Base-by-base conservation (phyloP, 768 basidiomycete species). In the Fomitopsis serialis region DNA sequence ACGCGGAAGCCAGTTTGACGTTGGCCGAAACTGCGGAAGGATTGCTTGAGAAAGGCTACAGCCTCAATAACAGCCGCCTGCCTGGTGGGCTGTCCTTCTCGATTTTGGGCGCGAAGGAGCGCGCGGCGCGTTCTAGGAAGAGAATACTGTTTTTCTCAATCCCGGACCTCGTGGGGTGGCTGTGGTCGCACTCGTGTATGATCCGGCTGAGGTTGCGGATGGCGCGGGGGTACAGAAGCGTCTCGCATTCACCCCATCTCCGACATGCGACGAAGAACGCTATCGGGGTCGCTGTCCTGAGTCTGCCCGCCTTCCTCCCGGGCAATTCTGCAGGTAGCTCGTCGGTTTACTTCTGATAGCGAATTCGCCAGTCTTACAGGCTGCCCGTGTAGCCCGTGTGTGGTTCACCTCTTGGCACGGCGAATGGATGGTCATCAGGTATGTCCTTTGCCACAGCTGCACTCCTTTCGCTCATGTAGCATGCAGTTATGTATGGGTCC, bases 371-470 rank as follows among this genome's bases (percentile, higher is more conserved):
- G 21, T 17, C 4, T n/a, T 2, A 17, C 12, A 2, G 36, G 9
- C 22, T 42, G 37, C 24, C 36, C 55, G 25, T 50, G 44, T 45
- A 78, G 75, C 66, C 22, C 62, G 63, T 32, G 48, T 56, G 27
- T 78, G 76, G 75, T 79, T 72, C 57, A 50, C 48, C 12, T 50
- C 40, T 12, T 65, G 63, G 24, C 72, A 71, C 45, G 76, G 75
- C 15, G 78, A 78, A 52, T 78, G 78, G 78, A 74, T 78, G 72
- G 64, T 75, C 9, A 73, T 78, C 54, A 75, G 63, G 61, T 64
- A 46, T 6, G 59, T 44, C 1, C n/a, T n/a, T 50, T 0, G n/a
- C 24, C 4, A 15, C 8, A 19, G 7, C 6, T 25, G 7, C 17
- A 35, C 46, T 21, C 44, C 40, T 9, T 37, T 27, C 27, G 29